These are phyloP conservation scores for Panaeolus cyanescens DNA, from an alignment of 768 basidiomycete genomes.

Conservation along the genomic window DNA sequence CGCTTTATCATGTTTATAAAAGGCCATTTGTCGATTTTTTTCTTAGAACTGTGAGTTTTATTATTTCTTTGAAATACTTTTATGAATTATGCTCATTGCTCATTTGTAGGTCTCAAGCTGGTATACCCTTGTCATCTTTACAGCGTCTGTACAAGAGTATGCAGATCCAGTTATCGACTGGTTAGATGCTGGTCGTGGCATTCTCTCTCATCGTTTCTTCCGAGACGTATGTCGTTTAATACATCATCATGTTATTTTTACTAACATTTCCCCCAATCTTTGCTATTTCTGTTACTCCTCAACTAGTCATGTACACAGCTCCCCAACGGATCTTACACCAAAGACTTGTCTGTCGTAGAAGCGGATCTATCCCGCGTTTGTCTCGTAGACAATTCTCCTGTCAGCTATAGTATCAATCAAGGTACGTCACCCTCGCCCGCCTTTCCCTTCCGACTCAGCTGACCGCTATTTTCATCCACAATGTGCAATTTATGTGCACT, in stretches of 20 bases:
- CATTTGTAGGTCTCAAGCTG: conserved; percentile 82
- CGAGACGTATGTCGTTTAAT: conserved; percentile 72
- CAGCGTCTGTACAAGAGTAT: conserved; percentile 99
- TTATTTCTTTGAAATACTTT: neutral
- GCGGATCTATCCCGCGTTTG: conserved; percentile 90
- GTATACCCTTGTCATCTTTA: conserved; percentile 99
- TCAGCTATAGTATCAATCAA: conserved; percentile 91
- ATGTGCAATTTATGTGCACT: neutral
- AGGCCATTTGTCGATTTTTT: conserved; percentile 90
- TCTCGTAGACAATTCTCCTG: conserved; percentile 94
- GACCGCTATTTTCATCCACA: neutral
- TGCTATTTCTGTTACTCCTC: neutral
- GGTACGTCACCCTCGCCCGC: conserved; percentile 55
- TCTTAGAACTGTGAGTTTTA: conserved; percentile 28
- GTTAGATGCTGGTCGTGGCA: conserved; percentile 93
- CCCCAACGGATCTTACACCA: conserved; percentile 92
- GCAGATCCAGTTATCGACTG: conserved; percentile 99
- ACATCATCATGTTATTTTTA: conserved; percentile 2
- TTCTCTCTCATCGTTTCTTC: conserved; percentile 87
- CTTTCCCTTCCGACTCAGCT: neutral
- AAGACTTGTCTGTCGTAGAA: conserved; percentile 88
- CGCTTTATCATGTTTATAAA: conserved; percentile 97
- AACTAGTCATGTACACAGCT: conserved; percentile 88
- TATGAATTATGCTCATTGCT: neutral
- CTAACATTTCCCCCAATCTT: neutral